These are phyloP conservation scores for Phalaenopsis aphrodite DNA, from an alignment of 106 monocot species.

Conservation along the genomic window DNA sequence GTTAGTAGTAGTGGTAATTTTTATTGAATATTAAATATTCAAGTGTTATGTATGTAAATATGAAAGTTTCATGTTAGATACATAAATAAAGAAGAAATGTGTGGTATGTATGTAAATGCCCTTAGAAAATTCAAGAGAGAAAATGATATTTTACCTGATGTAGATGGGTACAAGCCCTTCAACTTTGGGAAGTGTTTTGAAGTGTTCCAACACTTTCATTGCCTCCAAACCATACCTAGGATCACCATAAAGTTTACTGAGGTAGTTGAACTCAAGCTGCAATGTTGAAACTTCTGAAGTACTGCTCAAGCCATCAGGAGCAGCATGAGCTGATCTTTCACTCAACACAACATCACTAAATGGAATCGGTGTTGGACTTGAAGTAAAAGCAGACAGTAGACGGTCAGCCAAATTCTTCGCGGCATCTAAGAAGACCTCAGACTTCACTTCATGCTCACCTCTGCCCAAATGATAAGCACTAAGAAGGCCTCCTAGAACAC, in stretches of 20 bases:
- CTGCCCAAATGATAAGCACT: constrained; percentile 84
- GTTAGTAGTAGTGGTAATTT: too few species aligned
- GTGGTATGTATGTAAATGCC: too few species aligned
- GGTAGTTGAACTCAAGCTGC: constrained; percentile 92
- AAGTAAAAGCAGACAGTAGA: constrained; percentile 69
- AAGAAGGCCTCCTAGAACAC: constrained; percentile 91
- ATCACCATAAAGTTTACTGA: constrained; percentile 75
- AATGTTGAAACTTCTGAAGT: constrained; percentile 86
- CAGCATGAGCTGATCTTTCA: constrained; percentile 67
- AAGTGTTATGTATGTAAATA: too few species aligned
- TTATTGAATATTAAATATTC: too few species aligned
- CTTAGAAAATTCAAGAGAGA: neutral
- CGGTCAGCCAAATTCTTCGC: constrained; percentile 70
- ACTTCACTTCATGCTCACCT: constrained; percentile 26
- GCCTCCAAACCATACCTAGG: constrained; percentile 62
- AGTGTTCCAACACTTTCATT: constrained; percentile 90
- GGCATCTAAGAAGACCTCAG: constrained; percentile 41
- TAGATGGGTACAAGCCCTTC: constrained; percentile 91
- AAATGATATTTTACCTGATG: constrained; percentile 49
- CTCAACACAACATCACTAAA: constrained; percentile 87
- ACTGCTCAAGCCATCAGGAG: constrained; percentile 89
- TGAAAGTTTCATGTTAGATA: too few species aligned
- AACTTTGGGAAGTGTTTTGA: constrained; percentile 62
- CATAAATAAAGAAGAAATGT: too few species aligned
- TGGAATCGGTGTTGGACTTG: constrained; percentile 85